Evolutionary conservation across 116 monocot species (phyloP), one percentile per base, ranked within the genome.

Genomic region (Zostera marina): DNA sequence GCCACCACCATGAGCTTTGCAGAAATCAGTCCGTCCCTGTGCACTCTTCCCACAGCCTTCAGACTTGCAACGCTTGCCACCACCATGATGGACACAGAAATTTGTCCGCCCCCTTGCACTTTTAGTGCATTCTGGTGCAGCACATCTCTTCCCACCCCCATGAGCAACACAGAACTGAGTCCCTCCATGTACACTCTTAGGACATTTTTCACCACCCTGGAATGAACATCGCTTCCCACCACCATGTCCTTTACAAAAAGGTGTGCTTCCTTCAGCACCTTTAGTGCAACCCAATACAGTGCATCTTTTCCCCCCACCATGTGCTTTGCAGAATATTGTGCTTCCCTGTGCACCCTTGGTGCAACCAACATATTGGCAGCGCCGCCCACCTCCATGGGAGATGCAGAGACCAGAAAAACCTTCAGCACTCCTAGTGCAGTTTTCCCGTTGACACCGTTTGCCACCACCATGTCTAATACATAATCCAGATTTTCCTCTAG

Each of bases 1-100:
- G 14, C 94, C 79, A 54, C 89, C 89, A n/a, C 96, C 82, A 58
- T 88, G 85, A 8, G 96, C 85, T 71, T 96, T 96, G 73, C 96
- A 89, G 56, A 79, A 85, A 60, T 85, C 79, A 39, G 85, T 91
- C 59, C 91, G 67, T 8, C 91, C 91, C 58, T 91, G 91, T 2
- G 91, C 91, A 38, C 91, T 91, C 73, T 91, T 91, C 14, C 59
- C 77, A 47, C 91, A 91, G 6, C 79, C 81, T 25, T 81, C 75
- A 13, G 42, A 63, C 66, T 68, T 79, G 79, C 91, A 91, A 1
- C 91, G 66, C 70, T 73, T 91, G 12, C 91, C 91, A 13, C 91
- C 91, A n/a, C 91, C 91, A 59, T 91, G 91, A 8, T 79, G 68
- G 7, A 85, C 81, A 58, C 91, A 91, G 63, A 52, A 85, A 59